Conservation (phyloP, 1,139 yeast genomes). For the Saccharomyces pastorianus region DNA sequence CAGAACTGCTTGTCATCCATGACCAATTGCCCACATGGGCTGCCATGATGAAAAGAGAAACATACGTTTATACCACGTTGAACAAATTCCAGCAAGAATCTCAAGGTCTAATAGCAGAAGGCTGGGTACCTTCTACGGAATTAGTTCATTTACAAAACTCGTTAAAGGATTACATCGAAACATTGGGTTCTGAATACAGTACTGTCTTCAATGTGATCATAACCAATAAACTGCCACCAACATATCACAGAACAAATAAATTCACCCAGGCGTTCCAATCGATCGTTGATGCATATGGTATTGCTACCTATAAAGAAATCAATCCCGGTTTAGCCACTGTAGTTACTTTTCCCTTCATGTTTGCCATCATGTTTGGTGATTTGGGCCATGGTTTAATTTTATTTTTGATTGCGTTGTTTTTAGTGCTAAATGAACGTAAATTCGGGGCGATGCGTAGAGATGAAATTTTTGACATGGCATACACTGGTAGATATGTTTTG, state of each 20-base stretch:
- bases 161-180: slow-evolving; percentile 33
- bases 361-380: slow-evolving; percentile 85
- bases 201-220: slow-evolving; percentile 58
- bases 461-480: slow-evolving; percentile 80
- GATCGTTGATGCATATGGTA: slow-evolving; percentile 75
- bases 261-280: slow-evolving; percentile 70
- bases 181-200: slow-evolving; percentile 41
- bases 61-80: slow-evolving; percentile 59
- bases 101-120: slow-evolving; percentile 66
- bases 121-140: slow-evolving; percentile 70
- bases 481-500: slow-evolving; percentile 62
- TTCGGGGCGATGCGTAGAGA: slow-evolving; percentile 57
- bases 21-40: slow-evolving; percentile 62
- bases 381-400: slow-evolving; percentile 70
- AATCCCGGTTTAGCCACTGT: slow-evolving; percentile 76
- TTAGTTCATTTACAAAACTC: slow-evolving; percentile 29
- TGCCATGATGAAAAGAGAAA: slow-evolving; percentile 61
- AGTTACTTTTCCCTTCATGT: slow-evolving; percentile 78
- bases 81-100: slow-evolving; percentile 61
- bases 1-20: slow-evolving; percentile 62
- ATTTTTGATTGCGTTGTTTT: slow-evolving; percentile 47
- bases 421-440: slow-evolving; percentile 55
- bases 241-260: slow-evolving; percentile 68
- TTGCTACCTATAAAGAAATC: slow-evolving; percentile 68
- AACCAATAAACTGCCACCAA: slow-evolving; percentile 68